phyloP scores from a whole-genome alignment of 768 basidiomycete genomes.

The Fomitopsis serialis region DNA sequence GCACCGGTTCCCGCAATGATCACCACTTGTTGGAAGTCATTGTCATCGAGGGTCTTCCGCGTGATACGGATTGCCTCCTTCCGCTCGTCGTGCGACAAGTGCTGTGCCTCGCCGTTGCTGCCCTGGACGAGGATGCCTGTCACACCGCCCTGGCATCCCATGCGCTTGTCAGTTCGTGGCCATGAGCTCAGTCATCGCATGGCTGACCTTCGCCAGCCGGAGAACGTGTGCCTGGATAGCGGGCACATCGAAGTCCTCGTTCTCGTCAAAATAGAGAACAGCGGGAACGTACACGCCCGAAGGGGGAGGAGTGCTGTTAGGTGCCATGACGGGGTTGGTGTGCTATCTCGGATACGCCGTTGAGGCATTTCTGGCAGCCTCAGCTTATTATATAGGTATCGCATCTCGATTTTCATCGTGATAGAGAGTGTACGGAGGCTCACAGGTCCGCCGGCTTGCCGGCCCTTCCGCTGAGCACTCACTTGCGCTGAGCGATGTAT shows the following conservation, averaged over 20 bases:
- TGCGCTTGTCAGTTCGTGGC: background rate
- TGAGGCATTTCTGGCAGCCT: background rate
- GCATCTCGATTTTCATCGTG: slow-evolving; percentile 7
- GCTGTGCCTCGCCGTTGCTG: slow-evolving; percentile 73
- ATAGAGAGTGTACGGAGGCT: slow-evolving; percentile 4
- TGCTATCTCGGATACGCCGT: background rate
- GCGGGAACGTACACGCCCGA: slow-evolving; percentile 76
- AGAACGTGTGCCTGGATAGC: slow-evolving; percentile 68
- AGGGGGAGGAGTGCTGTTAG: slow-evolving; percentile 40
- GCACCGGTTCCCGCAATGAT: slow-evolving; percentile 85
- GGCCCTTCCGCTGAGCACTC: background rate
- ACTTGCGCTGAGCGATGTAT: background rate
- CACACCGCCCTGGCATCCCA: slow-evolving; percentile 55
- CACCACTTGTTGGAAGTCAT: slow-evolving; percentile 60
- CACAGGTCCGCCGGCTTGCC: slow-evolving; percentile 1
- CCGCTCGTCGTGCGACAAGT: slow-evolving; percentile 69
- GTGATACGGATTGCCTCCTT: slow-evolving; percentile 58
- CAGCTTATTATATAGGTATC: background rate
- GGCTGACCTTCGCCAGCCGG: slow-evolving; percentile 59
- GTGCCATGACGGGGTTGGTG: background rate
- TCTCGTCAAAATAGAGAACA: slow-evolving; percentile 63
- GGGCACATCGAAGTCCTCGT: slow-evolving; percentile 65
- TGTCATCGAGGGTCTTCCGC: slow-evolving; percentile 64
- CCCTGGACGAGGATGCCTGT: slow-evolving; percentile 72
- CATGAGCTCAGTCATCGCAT: no score